phyloP scores from a whole-genome alignment of 139 green algal species.

The Ettlia oleoabundans region DNA sequence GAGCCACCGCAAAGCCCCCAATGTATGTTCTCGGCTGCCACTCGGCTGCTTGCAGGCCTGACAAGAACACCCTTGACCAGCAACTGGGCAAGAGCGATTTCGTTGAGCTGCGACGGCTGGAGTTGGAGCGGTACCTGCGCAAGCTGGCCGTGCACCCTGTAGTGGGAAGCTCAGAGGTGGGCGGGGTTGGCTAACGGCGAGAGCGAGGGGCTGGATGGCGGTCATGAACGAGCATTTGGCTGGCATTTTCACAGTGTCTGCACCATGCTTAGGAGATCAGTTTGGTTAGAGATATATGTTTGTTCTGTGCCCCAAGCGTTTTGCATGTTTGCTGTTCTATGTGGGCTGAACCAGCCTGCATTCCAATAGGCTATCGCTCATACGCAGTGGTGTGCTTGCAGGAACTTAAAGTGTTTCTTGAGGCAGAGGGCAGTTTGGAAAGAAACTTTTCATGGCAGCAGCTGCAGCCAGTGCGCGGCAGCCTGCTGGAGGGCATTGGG shows the following conservation, averaged over 20 bases:
- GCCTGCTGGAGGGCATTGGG: conserved; percentile 77
- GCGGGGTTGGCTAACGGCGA: too few relatives aligned
- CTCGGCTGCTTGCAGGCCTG: conserved; percentile 49
- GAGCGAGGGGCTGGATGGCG: too few relatives aligned
- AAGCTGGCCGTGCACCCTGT: conserved; percentile 82
- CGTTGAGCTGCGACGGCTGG: conserved; percentile 75
- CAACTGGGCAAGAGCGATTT: conserved; percentile 68
- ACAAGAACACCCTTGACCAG: conserved; percentile 87
- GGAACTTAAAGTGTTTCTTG: conserved; percentile 88
- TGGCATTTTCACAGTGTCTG: too few relatives aligned
- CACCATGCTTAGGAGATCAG: too few relatives aligned
- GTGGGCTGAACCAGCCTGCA: too few relatives aligned
- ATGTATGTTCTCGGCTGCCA: neutral
- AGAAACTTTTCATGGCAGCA: conserved; percentile 61
- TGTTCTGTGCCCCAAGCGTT: too few relatives aligned
- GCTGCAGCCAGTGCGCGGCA: conserved; percentile 60
- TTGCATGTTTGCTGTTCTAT: too few relatives aligned
- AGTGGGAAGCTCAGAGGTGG: conserved; percentile 64
- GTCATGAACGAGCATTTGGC: too few relatives aligned
- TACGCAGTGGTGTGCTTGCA: too few relatives aligned
- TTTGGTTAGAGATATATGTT: too few relatives aligned
- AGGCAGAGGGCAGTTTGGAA: conserved; percentile 73
- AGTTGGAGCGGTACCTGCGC: conserved; percentile 87
- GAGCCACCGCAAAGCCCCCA: too few relatives aligned
- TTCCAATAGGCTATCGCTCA: too few relatives aligned